Evolutionary conservation across 2,329 filamentous ascomycete genomes (phyloP).

Genomic region (Colletotrichum sp.): DNA sequence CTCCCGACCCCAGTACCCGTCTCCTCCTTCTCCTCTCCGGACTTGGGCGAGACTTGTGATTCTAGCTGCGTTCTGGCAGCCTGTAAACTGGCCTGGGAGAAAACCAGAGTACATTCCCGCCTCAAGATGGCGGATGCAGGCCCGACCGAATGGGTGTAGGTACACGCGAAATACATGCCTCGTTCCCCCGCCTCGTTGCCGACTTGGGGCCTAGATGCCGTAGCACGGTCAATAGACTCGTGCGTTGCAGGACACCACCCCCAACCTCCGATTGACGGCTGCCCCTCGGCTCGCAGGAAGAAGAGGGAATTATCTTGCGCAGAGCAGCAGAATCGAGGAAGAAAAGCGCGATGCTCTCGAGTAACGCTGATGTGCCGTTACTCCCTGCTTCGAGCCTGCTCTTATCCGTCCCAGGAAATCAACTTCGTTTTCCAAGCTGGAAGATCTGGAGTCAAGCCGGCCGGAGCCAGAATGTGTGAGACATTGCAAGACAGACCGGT

Average conservation of each 20-base stretch:
- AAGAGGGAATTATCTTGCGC: neutral
- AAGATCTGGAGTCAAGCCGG: neutral
- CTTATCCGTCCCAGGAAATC: neutral
- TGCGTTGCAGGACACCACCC: neutral
- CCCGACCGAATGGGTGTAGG: slow-evolving; percentile 1
- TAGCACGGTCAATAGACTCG: neutral
- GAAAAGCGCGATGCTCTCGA: neutral
- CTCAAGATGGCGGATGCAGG: neutral
- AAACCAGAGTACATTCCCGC: neutral
- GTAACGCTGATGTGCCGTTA: neutral
- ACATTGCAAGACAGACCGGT: slow-evolving; percentile 4
- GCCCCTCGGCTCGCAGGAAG: neutral
- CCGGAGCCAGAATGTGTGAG: neutral
- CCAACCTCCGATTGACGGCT: neutral
- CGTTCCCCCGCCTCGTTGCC: slow-evolving; percentile 2
- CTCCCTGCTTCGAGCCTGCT: neutral
- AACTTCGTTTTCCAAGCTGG: neutral
- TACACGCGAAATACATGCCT: slow-evolving; percentile 8
- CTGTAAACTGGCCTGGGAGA: neutral
- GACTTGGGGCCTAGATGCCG: neutral
- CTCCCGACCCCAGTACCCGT: neutral
- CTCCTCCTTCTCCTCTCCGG: neutral
- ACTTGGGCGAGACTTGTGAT: neutral
- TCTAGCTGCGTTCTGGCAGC: neutral
- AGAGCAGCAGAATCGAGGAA: neutral